A percentile compares a stretch with the other conserved stretches of the same genome.
Conservation (phyloP, 2,329 filamentous ascomycete species). For the Colletotrichum musicola region DNA sequence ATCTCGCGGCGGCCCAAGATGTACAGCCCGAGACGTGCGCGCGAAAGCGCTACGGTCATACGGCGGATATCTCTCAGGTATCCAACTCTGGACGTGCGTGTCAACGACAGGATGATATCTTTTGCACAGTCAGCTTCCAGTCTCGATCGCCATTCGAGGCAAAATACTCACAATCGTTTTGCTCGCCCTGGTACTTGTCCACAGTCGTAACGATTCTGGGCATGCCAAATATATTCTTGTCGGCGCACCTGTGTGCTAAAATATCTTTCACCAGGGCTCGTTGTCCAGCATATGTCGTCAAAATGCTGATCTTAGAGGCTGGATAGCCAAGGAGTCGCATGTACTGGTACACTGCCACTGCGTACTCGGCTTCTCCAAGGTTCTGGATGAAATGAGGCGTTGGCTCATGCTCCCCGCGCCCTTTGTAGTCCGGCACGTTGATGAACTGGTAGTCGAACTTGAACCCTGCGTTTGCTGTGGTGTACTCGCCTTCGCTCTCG, state of each 20-base stretch:
- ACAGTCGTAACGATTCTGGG: constrained; percentile 93
- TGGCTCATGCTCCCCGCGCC: constrained; percentile 87
- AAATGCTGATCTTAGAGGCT: constrained; percentile 83
- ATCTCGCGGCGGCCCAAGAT: constrained; percentile 89
- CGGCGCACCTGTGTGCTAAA: constrained; percentile 83
- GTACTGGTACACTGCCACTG: constrained; percentile 95
- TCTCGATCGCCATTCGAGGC: background rate
- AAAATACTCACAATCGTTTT: constrained; percentile 89
- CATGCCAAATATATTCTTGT: constrained; percentile 86
- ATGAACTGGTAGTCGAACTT: constrained; percentile 97
- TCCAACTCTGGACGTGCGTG: constrained; percentile 87
- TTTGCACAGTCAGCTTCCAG: constrained; percentile 41
- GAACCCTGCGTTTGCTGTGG: constrained; percentile 89
- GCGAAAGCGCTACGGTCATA: constrained; percentile 93
- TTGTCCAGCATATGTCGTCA: constrained; percentile 95
- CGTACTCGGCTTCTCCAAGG: constrained; percentile 95
- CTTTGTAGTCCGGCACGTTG: constrained; percentile 93
- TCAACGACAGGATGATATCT: constrained; percentile 95
- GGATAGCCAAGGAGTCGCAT: constrained; percentile 97
- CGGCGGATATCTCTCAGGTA: constrained; percentile 95
- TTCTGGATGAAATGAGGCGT: constrained; percentile 97
- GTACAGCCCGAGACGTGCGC: constrained; percentile 91
- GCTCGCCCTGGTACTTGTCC: constrained; percentile 98
- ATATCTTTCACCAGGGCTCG: constrained; percentile 90
- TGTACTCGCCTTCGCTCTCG: constrained; percentile 76